Base-by-base conservation (phyloP, 176 grass and related monocot genomes). In the Bonia amplexicaulis region DNA sequence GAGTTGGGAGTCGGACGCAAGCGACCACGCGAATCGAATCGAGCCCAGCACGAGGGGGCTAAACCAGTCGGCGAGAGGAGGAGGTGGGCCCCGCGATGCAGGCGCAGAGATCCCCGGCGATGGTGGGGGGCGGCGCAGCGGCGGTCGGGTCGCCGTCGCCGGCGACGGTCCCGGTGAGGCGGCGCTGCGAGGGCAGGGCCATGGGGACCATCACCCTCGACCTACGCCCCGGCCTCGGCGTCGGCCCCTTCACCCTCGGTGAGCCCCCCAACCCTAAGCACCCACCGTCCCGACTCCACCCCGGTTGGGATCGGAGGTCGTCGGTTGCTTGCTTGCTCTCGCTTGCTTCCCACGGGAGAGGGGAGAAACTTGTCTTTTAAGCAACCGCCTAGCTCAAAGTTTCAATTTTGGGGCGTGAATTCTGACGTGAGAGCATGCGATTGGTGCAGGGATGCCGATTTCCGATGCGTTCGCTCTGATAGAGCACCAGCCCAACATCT, bases 171-270 rank as follows among this genome's bases (percentile, higher is more conserved):
- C 82, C 85, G 6, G 68, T 90, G 69, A 46, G 96, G 83, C 85
- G 93, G 58, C 88, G 96, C 64, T 95, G 91, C 85, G 91, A 95
- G 85, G 93, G 96, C 58, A 98, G 89, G 37, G 93, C 96, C 77
- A 98, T 98, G 96, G 96, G 96, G 6, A 88, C 93, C 63, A 93
- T 95, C 91, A 94, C 93, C 29, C 89, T 95, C 74, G 93, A 98
- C 80, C 96, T 95, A 65, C 96, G 93, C 52, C 96, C 93, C 33
- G 96, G 96, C 26, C 47, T 87, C 78, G 91, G 93, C 58, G 86
- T 98, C 33, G 96, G 96, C 22, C 91, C 96, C 61, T 98, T 95
- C 82, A 92, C 88, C 49, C 93, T 98, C 48, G 96, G 96, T 99
- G 77, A 90, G 91, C 37, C 6, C 68, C 63, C 39, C 19, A 82